Base-by-base conservation (phyloP, 2,329 filamentous ascomycete genomes). In the Nemania abortiva region DNA sequence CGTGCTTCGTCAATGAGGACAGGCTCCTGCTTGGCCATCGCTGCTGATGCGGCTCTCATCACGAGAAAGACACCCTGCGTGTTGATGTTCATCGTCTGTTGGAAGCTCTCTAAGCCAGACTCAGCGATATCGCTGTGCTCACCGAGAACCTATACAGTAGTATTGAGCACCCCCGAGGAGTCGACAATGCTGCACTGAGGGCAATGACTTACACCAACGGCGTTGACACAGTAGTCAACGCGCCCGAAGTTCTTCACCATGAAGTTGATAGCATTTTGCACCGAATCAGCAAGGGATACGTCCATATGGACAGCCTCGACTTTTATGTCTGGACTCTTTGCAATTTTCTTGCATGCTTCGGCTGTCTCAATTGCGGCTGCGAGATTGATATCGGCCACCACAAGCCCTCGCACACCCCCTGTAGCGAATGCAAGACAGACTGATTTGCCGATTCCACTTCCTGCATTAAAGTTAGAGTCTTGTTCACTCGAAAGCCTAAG, bases 331-430 rank as follows among this genome's bases (percentile, higher is more conserved):
- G 65, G 56, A n/a, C 57, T 63, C 6, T 59, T 67, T 2, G 73
- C 66, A 1, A 56, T 22, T 0, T 39, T 13, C 24, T 34, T 58
- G 52, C 42, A 34, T 9, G 71, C 74, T 0, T 10, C 11, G 1
- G 50, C 70, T 10, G 63, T 61, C 2, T 55, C 27, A 11, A 54
- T 34, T 3, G 74, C 73, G 7, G 61, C 18, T 0, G 73, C 67
- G 3, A 74, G 54, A 22, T 75, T 58, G 42, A 76, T 58, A 27
- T 76, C 74, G 7, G 73, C 73, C 1, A 76, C 22, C 6, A 75
- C 10, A 0, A 76, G 0, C 0, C 69, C 72, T 1, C 22, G 34
- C 10, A 52, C 68, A 2, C 74, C 72, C 1, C 18, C 22, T 55
- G 63, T 53, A 5, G 73, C 70, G 13, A 76, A 64, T 3, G 65